Conservation (phyloP, 805 yeast species). For the Pichia cabralensis region DNA sequence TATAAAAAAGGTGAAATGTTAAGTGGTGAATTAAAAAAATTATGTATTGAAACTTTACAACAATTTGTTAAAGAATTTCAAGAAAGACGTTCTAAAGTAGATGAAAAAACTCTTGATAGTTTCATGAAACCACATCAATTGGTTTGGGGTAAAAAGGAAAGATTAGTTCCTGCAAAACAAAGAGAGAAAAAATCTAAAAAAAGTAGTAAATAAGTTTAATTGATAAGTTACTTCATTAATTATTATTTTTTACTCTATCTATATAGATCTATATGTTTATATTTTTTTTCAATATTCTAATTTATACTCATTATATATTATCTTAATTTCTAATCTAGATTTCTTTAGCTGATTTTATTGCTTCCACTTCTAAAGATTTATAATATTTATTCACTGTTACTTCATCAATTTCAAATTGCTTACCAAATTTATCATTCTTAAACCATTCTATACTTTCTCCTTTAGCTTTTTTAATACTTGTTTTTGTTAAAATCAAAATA, state of each 20-base stretch:
- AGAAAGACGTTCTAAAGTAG: slow-evolving; percentile 57
- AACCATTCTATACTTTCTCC: slow-evolving; percentile 12
- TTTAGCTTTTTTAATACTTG: neutral
- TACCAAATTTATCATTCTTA: slow-evolving; percentile 12
- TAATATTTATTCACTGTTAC: slow-evolving; percentile 4
- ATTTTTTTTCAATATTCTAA: neutral
- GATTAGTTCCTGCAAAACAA: slow-evolving; percentile 61
- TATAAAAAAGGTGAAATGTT: slow-evolving; percentile 76
- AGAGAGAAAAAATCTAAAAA: slow-evolving; percentile 33
- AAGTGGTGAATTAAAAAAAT: slow-evolving; percentile 88
- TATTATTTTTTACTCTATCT: too few species aligned
- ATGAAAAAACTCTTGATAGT: slow-evolving; percentile 46
- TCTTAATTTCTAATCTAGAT: slow-evolving; percentile 1
- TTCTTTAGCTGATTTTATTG: slow-evolving; percentile 2
- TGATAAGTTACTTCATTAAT: too few species aligned
- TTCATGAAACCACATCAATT: slow-evolving; percentile 84
- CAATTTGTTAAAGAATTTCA: slow-evolving; percentile 77
- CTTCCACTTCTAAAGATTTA: slow-evolving; percentile 3
- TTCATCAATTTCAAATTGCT: slow-evolving; percentile 8
- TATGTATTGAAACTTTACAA: slow-evolving; percentile 73
- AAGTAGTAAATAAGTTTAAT: too few species aligned
- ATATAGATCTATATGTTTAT: neutral
- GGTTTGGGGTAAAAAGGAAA: slow-evolving; percentile 61
- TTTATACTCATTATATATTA: neutral
- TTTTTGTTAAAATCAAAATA: neutral